Percentiles rank a stretch among this genome's conserved stretches.
Conservation (phyloP, 495 filamentous ascomycete species). For the Hypoxylon rickii region DNA sequence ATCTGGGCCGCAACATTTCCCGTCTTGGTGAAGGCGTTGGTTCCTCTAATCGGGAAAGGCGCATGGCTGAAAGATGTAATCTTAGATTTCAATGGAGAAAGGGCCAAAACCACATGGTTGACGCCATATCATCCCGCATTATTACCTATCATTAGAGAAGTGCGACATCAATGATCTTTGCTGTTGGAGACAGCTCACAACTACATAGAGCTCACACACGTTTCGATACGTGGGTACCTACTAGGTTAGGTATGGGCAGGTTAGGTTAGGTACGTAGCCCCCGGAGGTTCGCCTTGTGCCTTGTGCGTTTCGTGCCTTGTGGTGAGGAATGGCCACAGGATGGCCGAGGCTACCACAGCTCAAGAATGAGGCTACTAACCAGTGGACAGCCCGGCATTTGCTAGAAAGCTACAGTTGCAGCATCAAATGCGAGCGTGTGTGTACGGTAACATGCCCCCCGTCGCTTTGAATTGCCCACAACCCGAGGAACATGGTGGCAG, state of each 20-base stretch:
- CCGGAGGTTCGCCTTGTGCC: too few species aligned
- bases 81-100: conserved; percentile 14
- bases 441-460: conserved; percentile 32
- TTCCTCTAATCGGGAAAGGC: conserved; percentile 17
- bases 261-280: too few species aligned
- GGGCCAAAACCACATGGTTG: conserved; percentile 7
- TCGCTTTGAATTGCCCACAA: conserved; percentile 33
- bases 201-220: too few species aligned
- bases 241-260: too few species aligned
- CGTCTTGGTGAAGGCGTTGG: conserved; percentile 5
- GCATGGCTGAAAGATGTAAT: conserved; percentile 15
- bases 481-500: conserved; percentile 18
- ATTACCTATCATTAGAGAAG: background rate
- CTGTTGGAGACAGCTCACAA: conserved; percentile 17
- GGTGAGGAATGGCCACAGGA: conserved; percentile 23
- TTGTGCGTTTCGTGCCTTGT: too few species aligned
- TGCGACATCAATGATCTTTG: conserved; percentile 12
- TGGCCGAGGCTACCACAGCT: conserved; percentile 32
- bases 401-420: conserved; percentile 25
- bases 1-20: conserved; percentile 10
- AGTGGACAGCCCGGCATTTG: conserved; percentile 25
- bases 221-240: too few species aligned
- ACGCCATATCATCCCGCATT: conserved; percentile 16
- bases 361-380: conserved; percentile 33
- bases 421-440: conserved; percentile 28